Evolutionary conservation across 2,329 filamentous ascomycete species (phyloP).

Genomic region (Epichloe typhina): DNA sequence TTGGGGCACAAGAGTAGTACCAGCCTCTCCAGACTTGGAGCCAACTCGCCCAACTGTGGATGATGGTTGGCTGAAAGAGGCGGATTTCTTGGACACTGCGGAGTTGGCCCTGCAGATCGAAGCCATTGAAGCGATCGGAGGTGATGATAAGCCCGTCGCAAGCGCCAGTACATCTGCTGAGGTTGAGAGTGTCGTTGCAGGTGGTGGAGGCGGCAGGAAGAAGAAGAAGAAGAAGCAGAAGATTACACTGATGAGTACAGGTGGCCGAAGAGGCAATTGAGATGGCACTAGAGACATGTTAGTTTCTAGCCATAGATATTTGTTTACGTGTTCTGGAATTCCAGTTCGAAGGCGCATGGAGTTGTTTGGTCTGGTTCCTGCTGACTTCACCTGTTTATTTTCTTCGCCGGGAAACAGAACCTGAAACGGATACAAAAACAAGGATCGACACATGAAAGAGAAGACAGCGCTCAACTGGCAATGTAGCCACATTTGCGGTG

Average conservation of each 20-base stretch:
- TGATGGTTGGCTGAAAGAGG: slow-evolving; percentile 79
- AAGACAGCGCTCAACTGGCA: too few relatives aligned
- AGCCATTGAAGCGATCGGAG: slow-evolving; percentile 31
- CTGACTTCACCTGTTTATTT: not conserved
- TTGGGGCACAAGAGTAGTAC: slow-evolving; percentile 74
- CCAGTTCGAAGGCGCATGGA: not conserved
- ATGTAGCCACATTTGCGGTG: too few relatives aligned
- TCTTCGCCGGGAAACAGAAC: not conserved
- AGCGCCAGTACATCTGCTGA: slow-evolving; percentile 5
- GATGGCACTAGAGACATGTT: not conserved
- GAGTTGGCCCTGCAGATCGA: slow-evolving; percentile 49
- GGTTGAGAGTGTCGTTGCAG: slow-evolving; percentile 11
- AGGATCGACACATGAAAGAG: too few relatives aligned
- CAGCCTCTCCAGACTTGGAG: slow-evolving; percentile 42
- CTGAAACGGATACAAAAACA: not conserved
- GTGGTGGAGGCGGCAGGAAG: slow-evolving; percentile 28
- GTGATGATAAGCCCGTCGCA: slow-evolving; percentile 9
- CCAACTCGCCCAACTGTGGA: slow-evolving; percentile 29
- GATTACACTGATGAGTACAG: slow-evolving; percentile 59
- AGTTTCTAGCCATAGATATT: not conserved
- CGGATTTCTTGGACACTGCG: slow-evolving; percentile 53
- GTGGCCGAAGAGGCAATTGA: slow-evolving; percentile 35
- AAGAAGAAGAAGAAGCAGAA: slow-evolving; percentile 58
- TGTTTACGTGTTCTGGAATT: not conserved
- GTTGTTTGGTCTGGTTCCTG: not conserved